These are phyloP conservation scores for Sarcodon aspratus DNA, from an alignment of 768 basidiomycete species.

Conservation along the genomic window DNA sequence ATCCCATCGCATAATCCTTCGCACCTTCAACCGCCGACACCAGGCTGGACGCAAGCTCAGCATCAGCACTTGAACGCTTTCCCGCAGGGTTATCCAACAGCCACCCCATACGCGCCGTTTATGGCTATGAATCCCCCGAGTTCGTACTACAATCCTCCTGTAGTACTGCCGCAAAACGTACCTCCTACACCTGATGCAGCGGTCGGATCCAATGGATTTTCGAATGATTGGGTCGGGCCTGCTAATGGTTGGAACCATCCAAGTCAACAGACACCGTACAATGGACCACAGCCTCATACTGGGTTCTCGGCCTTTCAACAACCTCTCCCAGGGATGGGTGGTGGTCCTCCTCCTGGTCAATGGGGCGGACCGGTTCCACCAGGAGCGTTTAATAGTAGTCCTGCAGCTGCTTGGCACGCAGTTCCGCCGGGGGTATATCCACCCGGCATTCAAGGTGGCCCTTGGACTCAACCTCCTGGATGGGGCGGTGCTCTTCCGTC, in stretches of 20 bases:
- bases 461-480: conserved; percentile 4
- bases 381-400: not conserved
- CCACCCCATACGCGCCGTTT: not conserved
- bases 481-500: conserved; percentile 12
- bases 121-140: conserved; percentile 8
- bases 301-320: conserved; percentile 19
- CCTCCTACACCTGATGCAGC: conserved; percentile 8
- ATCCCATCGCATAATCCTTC: not conserved
- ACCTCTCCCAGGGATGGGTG: conserved; percentile 17
- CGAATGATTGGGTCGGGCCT: conserved; percentile 20
- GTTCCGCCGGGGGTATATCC: conserved; percentile 5
- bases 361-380: conserved; percentile 5
- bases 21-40: not conserved
- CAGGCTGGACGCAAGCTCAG: not conserved
- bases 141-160: conserved; percentile 21
- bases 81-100: not conserved
- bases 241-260: conserved; percentile 4
- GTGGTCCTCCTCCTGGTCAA: not conserved
- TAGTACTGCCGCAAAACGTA: conserved; percentile 12
- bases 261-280: conserved; percentile 5
- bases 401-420: too few relatives aligned
- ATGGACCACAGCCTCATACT: conserved; percentile 6
- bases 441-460: conserved; percentile 1
- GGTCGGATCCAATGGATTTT: conserved; percentile 11
- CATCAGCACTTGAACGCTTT: not conserved